These are phyloP conservation scores for Leptodontidium sp. DNA, from an alignment of 2,329 filamentous ascomycete genomes.

Conservation along the genomic window DNA sequence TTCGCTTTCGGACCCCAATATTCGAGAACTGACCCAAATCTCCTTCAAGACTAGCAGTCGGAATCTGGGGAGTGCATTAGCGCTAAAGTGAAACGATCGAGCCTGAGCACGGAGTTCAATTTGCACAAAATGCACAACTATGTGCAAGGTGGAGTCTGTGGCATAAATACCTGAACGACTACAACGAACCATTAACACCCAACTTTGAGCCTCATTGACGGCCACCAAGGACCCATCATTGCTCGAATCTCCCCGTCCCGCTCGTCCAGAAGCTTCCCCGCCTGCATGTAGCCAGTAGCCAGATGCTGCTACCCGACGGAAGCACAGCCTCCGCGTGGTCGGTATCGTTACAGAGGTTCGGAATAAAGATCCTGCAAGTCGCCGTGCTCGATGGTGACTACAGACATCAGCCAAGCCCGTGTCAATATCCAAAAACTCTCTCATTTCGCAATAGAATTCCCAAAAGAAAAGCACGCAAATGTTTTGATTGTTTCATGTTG, in stretches of 20 bases:
- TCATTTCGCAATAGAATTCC: neutral
- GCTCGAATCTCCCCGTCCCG: neutral
- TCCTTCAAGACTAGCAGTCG: conserved; percentile 3
- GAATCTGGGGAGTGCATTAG: conserved; percentile 37
- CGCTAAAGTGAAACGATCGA: conserved; percentile 36
- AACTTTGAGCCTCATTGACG: conserved; percentile 22
- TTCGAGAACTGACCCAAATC: neutral
- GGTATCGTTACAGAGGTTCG: neutral
- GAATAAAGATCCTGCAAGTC: conserved; percentile 9
- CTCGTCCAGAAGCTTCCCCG: conserved; percentile 12
- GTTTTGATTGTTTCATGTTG: neutral
- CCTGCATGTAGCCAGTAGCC: neutral
- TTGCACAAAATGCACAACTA: conserved; percentile 16
- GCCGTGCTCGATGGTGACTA: neutral
- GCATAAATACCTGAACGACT: conserved; percentile 31
- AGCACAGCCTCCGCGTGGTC: conserved; percentile 10
- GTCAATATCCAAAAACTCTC: neutral
- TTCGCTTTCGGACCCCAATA: conserved; percentile 13
- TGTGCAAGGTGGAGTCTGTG: conserved; percentile 25
- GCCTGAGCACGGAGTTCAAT: conserved; percentile 6
- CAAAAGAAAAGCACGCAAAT: neutral
- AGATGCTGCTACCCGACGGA: conserved; percentile 6
- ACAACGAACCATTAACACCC: conserved; percentile 6
- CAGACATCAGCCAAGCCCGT: neutral
- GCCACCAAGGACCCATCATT: neutral